A percentile compares a stretch with the other conserved stretches of the same genome.
Conservation (phyloP, 2,329 filamentous ascomycete genomes). For the Sporothrix euskadiensis region DNA sequence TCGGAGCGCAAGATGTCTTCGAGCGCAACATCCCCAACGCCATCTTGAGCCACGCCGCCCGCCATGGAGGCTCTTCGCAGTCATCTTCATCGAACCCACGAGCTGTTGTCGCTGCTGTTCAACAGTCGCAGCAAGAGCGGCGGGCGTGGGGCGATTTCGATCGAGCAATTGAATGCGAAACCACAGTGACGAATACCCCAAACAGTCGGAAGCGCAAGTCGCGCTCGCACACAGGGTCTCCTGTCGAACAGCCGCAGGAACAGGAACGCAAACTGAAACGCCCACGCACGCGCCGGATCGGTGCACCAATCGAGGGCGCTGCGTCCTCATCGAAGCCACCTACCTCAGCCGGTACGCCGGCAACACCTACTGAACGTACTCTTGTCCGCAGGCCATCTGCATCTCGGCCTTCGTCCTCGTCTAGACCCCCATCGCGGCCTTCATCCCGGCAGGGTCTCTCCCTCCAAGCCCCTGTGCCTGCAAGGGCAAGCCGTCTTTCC, state of each 20-base stretch:
- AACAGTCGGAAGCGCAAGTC: conserved; percentile 71
- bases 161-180: conserved; percentile 70
- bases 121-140: conserved; percentile 76
- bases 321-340: conserved; percentile 41
- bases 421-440: conserved; percentile 1
- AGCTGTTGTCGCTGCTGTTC: conserved; percentile 52
- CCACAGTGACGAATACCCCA: conserved; percentile 45
- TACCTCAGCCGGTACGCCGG: conserved; percentile 5
- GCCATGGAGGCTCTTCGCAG: conserved; percentile 45
- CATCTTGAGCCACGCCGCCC: conserved; percentile 59
- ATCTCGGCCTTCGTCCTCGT: not conserved
- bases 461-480: not conserved
- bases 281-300: conserved; percentile 72
- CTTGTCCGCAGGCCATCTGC: conserved; percentile 5
- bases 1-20: conserved; percentile 74
- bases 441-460: conserved; percentile 9
- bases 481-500: conserved; percentile 25
- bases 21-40: conserved; percentile 58
- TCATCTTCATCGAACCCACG: conserved; percentile 37
- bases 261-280: conserved; percentile 84
- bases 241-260: conserved; percentile 65
- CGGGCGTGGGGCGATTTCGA: conserved; percentile 90
- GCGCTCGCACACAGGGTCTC: conserved; percentile 69
- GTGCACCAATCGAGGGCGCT: conserved; percentile 48
- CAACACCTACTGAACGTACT: not conserved